phyloP scores from a whole-genome alignment of 768 basidiomycete species.

The Amyloporia xantha region DNA sequence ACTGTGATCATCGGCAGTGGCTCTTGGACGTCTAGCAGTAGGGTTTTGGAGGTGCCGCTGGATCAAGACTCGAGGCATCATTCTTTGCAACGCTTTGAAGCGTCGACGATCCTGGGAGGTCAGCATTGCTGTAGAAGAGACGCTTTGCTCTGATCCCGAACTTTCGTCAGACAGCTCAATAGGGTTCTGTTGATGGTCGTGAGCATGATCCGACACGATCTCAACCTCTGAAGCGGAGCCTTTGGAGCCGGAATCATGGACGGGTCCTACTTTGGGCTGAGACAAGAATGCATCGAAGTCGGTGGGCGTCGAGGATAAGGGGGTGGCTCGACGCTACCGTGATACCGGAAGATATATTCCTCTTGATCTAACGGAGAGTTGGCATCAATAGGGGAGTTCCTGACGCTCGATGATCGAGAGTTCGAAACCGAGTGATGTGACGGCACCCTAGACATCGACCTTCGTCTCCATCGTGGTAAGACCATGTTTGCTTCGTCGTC shows the following conservation, averaged over 20 bases:
- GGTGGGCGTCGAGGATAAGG: constrained; percentile 1
- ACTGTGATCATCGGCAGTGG: background rate
- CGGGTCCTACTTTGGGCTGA: background rate
- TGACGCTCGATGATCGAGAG: too few relatives aligned
- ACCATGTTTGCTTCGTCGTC: background rate
- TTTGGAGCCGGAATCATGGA: constrained; percentile 8
- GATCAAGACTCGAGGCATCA: constrained; percentile 54
- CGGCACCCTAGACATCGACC: background rate
- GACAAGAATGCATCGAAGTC: background rate
- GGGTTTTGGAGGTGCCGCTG: constrained; percentile 25
- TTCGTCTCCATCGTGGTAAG: background rate
- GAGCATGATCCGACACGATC: constrained; percentile 12
- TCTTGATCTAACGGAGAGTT: background rate
- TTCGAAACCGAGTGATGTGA: too few relatives aligned
- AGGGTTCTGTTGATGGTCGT: background rate
- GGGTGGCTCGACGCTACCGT: background rate
- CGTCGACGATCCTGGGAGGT: constrained; percentile 27
- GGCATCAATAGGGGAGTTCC: too few relatives aligned
- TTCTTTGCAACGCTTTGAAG: constrained; percentile 34
- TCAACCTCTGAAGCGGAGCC: constrained; percentile 14
- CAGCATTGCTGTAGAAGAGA: background rate
- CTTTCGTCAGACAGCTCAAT: constrained; percentile 1
- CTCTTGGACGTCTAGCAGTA: background rate
- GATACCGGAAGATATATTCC: background rate
- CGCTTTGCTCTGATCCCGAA: background rate